Percentiles rank a stretch among this genome's conserved stretches.
phyloP scores from a whole-genome alignment of 139 green algal species.

The Nannochloris sp. region DNA sequence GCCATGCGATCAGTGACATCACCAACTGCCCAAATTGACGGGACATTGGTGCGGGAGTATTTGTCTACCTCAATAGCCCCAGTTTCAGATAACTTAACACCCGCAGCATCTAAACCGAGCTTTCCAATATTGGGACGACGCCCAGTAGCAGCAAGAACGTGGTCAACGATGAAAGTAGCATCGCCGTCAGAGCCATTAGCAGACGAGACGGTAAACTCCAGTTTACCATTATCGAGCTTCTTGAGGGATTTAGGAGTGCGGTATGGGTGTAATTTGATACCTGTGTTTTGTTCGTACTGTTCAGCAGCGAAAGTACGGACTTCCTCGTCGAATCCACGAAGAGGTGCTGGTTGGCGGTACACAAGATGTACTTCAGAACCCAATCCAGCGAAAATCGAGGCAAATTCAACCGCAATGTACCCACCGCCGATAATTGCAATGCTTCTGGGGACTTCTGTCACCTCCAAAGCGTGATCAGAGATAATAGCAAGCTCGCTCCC shows the following conservation, averaged over 20 bases:
- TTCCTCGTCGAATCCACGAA: constrained; percentile 56
- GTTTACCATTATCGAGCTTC: not conserved
- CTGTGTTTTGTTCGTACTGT: constrained; percentile 32
- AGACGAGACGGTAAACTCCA: not conserved
- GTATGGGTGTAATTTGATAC: constrained; percentile 2
- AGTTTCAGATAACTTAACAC: constrained; percentile 47
- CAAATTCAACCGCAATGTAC: constrained; percentile 98
- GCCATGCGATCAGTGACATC: constrained; percentile 93
- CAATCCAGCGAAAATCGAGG: constrained; percentile 86
- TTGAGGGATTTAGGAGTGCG: constrained; percentile 4
- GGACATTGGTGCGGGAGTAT: constrained; percentile 70
- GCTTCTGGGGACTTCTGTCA: constrained; percentile 42
- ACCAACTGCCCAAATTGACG: constrained; percentile 87
- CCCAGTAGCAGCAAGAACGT: constrained; percentile 32
- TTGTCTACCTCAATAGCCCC: constrained; percentile 81
- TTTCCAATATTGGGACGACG: constrained; percentile 22
- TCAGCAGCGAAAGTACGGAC: constrained; percentile 22
- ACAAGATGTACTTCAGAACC: constrained; percentile 78
- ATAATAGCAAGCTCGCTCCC: constrained; percentile 80
- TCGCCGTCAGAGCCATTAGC: not conserved
- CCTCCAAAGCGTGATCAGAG: constrained; percentile 84
- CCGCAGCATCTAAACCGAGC: constrained; percentile 48
- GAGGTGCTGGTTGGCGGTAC: constrained; percentile 56
- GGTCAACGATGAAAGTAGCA: constrained; percentile 8
- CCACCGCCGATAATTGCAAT: constrained; percentile 84